A percentile compares a stretch with the other conserved stretches of the same genome.
phyloP scores from a whole-genome alignment of 352 stramenopile genomes.

The Globisporangium viniferum region DNA sequence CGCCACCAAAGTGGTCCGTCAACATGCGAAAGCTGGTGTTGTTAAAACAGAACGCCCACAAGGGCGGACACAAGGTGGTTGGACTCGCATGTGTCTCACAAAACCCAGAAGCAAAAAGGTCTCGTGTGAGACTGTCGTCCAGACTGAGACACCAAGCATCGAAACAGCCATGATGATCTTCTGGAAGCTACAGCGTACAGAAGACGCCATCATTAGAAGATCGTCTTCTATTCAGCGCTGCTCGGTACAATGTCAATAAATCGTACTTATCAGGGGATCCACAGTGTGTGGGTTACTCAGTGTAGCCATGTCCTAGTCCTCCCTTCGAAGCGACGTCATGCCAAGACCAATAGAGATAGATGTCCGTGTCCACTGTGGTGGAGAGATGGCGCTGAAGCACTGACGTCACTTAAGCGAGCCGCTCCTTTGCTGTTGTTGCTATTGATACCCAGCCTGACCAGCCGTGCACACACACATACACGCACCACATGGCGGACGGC shows the following conservation, averaged over 20 bases:
- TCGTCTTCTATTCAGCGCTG: not conserved
- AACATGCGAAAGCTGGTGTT: not conserved
- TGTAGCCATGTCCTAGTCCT: not conserved
- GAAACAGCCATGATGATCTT: not conserved
- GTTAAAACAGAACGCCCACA: not conserved
- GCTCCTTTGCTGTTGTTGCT: not conserved
- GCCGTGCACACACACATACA: not conserved
- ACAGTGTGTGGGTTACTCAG: not conserved
- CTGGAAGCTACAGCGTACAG: not conserved
- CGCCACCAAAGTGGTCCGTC: constrained; percentile 2
- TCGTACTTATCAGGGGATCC: not conserved
- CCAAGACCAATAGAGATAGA: too few species aligned
- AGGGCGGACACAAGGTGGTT: not conserved
- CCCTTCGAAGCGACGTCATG: not conserved
- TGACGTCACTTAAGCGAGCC: not conserved
- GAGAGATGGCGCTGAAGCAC: not conserved
- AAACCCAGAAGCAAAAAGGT: not conserved
- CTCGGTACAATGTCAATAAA: not conserved
- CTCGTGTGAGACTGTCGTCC: not conserved
- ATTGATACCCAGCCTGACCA: not conserved
- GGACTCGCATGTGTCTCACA: not conserved
- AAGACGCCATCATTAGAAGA: not conserved
- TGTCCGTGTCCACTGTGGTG: not conserved
- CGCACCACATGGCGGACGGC: constrained; percentile 9
- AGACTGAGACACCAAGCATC: not conserved